These are phyloP conservation scores for Polygonum aviculare DNA, from an alignment of 148 eudicot species.

Conservation along the genomic window DNA sequence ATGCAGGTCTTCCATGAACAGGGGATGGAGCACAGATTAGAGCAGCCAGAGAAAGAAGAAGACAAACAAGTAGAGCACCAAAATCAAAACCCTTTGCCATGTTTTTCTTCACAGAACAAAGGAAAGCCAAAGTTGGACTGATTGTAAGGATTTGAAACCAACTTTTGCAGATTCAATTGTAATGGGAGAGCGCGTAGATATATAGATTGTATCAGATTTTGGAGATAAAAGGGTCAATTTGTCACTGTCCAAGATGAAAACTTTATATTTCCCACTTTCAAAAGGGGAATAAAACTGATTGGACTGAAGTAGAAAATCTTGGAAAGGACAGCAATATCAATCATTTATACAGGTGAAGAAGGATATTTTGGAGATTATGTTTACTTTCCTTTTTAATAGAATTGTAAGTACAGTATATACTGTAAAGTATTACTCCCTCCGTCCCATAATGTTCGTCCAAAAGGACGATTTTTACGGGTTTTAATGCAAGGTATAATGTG, in stretches of 20 bases:
- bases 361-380: background rate
- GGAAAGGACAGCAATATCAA: background rate
- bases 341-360: background rate
- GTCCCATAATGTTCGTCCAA: too few species aligned
- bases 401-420: too few species aligned
- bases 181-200: background rate
- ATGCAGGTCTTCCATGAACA: conserved; percentile 6
- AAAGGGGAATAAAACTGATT: background rate
- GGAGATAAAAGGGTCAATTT: conserved; percentile 10
- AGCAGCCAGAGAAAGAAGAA: background rate
- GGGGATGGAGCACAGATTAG: background rate
- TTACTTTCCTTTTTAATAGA: too few species aligned
- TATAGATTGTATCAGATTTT: background rate
- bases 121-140: background rate
- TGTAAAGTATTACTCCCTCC: too few species aligned
- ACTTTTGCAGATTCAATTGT: background rate
- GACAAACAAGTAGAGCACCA: background rate
- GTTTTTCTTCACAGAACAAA: background rate
- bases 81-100: background rate
- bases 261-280: background rate
- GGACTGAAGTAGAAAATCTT: background rate
- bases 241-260: conserved; percentile 7
- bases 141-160: background rate
- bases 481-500: too few species aligned
- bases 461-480: too few species aligned